Evolutionary conservation across 257 asterid genomes (phyloP).

Genomic region (Nyctanthes arbortristis): DNA sequence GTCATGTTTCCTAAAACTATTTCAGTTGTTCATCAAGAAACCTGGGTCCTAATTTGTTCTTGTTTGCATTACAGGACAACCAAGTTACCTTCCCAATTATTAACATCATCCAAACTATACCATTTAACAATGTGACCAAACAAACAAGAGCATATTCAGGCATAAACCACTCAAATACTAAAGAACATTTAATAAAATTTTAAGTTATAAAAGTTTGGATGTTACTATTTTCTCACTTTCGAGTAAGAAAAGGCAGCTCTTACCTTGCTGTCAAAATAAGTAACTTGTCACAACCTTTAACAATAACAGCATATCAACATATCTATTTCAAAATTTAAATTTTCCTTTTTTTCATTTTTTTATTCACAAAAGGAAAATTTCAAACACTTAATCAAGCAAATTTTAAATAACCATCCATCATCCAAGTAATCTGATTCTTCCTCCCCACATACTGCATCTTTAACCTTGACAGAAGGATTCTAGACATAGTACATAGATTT

Average conservation of each 20-base stretch:
- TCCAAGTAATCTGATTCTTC: neutral
- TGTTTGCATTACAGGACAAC: neutral
- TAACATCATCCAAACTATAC: neutral
- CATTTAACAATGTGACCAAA: neutral
- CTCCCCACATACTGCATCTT: neutral
- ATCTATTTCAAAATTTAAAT: neutral
- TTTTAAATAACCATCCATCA: neutral
- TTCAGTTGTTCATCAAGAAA: neutral
- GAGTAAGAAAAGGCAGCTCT: neutral
- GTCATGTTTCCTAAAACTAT: neutral
- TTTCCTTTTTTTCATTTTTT: too few species aligned
- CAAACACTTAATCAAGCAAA: neutral
- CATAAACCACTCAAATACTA: neutral
- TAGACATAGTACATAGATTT: neutral
- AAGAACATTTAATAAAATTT: neutral
- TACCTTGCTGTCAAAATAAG: neutral
- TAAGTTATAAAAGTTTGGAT: neutral
- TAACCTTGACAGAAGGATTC: neutral
- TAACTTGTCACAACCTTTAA: neutral
- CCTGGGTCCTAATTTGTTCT: neutral
- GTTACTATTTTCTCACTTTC: neutral
- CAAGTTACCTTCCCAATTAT: neutral
- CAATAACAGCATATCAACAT: neutral
- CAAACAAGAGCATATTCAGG: neutral
- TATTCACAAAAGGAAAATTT: neutral